These are phyloP conservation scores for Parafenestella ontariensis DNA, from an alignment of 2,329 filamentous ascomycete species.

Conservation along the genomic window DNA sequence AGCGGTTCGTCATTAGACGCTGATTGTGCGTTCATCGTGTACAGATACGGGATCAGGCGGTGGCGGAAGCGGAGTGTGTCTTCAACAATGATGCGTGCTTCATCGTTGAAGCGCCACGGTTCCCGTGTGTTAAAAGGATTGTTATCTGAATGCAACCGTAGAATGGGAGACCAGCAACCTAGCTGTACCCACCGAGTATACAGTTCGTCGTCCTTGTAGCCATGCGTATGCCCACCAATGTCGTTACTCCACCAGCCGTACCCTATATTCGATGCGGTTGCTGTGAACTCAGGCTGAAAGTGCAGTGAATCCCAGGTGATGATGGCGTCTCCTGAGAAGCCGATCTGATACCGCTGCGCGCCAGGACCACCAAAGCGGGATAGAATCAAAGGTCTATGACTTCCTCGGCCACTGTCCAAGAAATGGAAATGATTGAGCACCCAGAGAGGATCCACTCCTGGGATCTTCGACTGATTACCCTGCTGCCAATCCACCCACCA, in stretches of 20 bases:
- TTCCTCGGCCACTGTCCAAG: constrained; percentile 57
- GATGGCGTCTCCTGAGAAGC: constrained; percentile 69
- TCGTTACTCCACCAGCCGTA: constrained; percentile 75
- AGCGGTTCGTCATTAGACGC: constrained; percentile 59
- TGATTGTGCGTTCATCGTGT: constrained; percentile 62
- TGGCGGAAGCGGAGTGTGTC: constrained; percentile 63
- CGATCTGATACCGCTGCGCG: constrained; percentile 69
- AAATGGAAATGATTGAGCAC: constrained; percentile 71
- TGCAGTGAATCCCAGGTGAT: constrained; percentile 66
- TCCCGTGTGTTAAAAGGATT: constrained; percentile 67
- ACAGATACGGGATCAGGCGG: constrained; percentile 66
- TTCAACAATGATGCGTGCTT: constrained; percentile 57
- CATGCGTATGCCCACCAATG: constrained; percentile 68
- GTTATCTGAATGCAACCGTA: constrained; percentile 67
- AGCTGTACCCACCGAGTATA: constrained; percentile 68
- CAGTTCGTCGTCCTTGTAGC: constrained; percentile 65
- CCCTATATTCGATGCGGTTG: constrained; percentile 70
- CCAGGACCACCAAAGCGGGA: constrained; percentile 69
- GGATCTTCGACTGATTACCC: constrained; percentile 61
- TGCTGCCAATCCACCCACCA: constrained; percentile 76
- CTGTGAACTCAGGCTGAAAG: constrained; percentile 73
- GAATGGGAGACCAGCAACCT: constrained; percentile 67
- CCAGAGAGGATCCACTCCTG: constrained; percentile 69
- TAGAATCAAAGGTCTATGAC: constrained; percentile 61
- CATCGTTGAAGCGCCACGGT: constrained; percentile 64